Conservation (phyloP, 2,329 filamentous ascomycete genomes). For the Monilinia polystroma region DNA sequence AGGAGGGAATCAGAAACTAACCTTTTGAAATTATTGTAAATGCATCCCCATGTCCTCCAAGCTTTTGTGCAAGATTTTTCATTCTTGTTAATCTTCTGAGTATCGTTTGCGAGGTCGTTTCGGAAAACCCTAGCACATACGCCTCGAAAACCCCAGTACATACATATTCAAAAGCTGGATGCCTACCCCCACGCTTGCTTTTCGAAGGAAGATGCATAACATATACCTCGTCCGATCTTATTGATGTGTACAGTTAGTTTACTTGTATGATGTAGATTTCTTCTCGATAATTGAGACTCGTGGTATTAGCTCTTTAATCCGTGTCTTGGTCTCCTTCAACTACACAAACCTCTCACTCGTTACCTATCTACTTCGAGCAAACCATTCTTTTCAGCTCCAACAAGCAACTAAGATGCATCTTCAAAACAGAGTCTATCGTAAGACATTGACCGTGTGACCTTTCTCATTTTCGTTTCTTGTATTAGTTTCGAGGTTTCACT, state of each 20-base stretch:
- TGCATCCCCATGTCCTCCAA: conserved; percentile 21
- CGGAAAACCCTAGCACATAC: background rate
- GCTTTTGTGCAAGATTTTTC: conserved; percentile 18
- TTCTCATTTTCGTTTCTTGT: background rate
- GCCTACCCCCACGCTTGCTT: conserved; percentile 3
- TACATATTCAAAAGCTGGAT: conserved; percentile 16
- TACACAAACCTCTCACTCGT: background rate
- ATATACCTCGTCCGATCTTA: conserved; percentile 1
- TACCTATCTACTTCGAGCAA: background rate
- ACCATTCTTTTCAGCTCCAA: conserved; percentile 28
- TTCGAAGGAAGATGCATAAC: conserved; percentile 6
- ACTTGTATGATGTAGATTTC: background rate
- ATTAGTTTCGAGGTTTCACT: background rate
- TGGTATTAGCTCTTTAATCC: background rate
- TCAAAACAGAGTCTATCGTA: conserved; percentile 23
- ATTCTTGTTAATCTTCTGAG: conserved; percentile 3
- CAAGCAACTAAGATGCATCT: conserved; percentile 30
- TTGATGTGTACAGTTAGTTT: background rate
- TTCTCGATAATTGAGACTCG: background rate
- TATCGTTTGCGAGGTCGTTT: conserved; percentile 3
- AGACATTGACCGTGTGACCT: conserved; percentile 28
- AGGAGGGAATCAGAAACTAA: background rate
- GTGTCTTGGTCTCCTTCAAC: background rate
- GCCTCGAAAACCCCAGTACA: conserved; percentile 2
- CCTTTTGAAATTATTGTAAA: background rate